Conservation (phyloP, 192 early-diverging fungal genomes). For the Pilaira anomala region DNA sequence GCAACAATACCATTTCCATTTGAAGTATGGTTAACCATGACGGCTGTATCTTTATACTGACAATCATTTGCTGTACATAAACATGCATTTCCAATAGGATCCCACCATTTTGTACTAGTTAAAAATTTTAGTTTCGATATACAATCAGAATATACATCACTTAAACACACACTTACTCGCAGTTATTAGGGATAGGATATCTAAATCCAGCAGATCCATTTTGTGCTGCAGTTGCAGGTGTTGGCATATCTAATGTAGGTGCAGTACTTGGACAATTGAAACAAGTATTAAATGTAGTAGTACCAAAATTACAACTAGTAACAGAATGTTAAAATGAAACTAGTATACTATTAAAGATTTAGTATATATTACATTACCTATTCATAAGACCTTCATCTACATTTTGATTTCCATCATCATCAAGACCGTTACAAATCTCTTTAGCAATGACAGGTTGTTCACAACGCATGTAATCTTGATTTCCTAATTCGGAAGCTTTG, state of each 20-base stretch:
- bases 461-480: slow-evolving; percentile 63
- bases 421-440: slow-evolving; percentile 68
- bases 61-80: slow-evolving; percentile 51
- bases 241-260: slow-evolving; percentile 38
- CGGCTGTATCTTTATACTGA: slow-evolving; percentile 45
- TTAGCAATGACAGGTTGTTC: slow-evolving; percentile 46
- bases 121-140: neutral
- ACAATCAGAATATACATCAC: neutral
- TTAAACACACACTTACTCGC: slow-evolving; percentile 35
- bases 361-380: neutral
- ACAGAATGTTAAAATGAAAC: slow-evolving; percentile 14
- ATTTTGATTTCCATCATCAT: slow-evolving; percentile 37
- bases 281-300: slow-evolving; percentile 46
- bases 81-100: slow-evolving; percentile 52
- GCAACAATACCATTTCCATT: slow-evolving; percentile 11
- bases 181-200: slow-evolving; percentile 41
- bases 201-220: slow-evolving; percentile 31
- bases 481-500: slow-evolving; percentile 52
- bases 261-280: slow-evolving; percentile 45
- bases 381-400: slow-evolving; percentile 41
- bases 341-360: too few species aligned
- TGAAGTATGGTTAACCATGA: slow-evolving; percentile 9
- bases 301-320: slow-evolving; percentile 42
- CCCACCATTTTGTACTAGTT: slow-evolving; percentile 63
- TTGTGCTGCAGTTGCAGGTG: slow-evolving; percentile 29